Percentiles rank a stretch among this genome's conserved stretches.
These are phyloP conservation scores for Yarrowia bubula DNA, from an alignment of 805 yeast genomes.

Conservation along the genomic window DNA sequence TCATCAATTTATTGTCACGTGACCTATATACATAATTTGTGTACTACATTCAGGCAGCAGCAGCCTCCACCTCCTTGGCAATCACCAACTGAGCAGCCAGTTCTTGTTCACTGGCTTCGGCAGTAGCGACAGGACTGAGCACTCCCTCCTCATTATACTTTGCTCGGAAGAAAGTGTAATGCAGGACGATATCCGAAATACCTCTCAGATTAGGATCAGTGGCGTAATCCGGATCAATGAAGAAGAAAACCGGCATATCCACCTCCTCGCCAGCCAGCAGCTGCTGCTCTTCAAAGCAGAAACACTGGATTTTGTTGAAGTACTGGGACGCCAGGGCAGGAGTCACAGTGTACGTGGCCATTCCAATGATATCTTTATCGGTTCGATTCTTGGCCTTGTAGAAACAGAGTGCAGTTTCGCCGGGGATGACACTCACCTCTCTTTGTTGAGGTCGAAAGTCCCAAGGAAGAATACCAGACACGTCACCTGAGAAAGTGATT, in stretches of 20 bases:
- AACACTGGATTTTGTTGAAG: slow-evolving; percentile 95
- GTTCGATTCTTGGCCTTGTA: slow-evolving; percentile 86
- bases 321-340: slow-evolving; percentile 97
- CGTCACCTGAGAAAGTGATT: slow-evolving; percentile 88
- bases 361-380: slow-evolving; percentile 89
- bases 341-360: slow-evolving; percentile 96
- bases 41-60: no score
- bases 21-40: slow-evolving; percentile 24
- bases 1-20: no score
- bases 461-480: slow-evolving; percentile 91
- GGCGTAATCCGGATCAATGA: slow-evolving; percentile 93
- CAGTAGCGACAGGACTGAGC: slow-evolving; percentile 32
- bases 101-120: slow-evolving; percentile 23
- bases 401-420: slow-evolving; percentile 96
- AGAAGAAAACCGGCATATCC: slow-evolving; percentile 98
- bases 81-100: slow-evolving; percentile 4
- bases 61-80: slow-evolving; percentile 14
- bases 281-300: slow-evolving; percentile 96
- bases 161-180: slow-evolving; percentile 80
- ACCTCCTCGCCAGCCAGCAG: slow-evolving; percentile 94
- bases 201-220: slow-evolving; percentile 90
- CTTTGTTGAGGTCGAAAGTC: slow-evolving; percentile 90
- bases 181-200: slow-evolving; percentile 83
- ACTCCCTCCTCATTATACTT: slow-evolving; percentile 35
- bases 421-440: slow-evolving; percentile 89